Evolutionary conservation across 2,329 filamentous ascomycete genomes (phyloP), one percentile per base, ranked within the genome.

Genomic region (Clonostachys byssicola): DNA sequence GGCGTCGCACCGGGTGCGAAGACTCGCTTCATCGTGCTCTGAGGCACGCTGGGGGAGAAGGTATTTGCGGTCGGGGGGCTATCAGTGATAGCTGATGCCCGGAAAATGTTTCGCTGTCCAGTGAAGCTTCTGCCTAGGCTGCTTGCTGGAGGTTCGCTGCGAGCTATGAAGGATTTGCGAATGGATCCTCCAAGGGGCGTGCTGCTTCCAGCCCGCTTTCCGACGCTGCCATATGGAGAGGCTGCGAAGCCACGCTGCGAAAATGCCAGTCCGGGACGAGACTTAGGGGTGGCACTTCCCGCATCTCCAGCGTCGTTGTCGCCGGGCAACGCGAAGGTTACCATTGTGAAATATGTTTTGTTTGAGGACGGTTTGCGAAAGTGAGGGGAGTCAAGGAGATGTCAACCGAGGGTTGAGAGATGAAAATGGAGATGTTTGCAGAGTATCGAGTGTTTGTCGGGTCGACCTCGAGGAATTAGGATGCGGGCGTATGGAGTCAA

Each of bases 1-100:
- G 74, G 72, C 3, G 74, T 77, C 38, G 63, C 62, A 44, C 66
- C 60, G 45, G 71, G 57, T 52, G 73, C 67, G 52, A 79, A 78
- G 42, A 71, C 68, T 59, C 72, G 74, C 50, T 71, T 77, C 55
- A 69, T 59, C 4, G 72, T 70, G 58, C 65, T 73, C 35, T 65
- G 56, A 4, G 74, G 67, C 35, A 75, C 55, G 49, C 63, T 71
- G 5, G 75, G 72, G 6, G 75, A 72, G 57, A 78, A 78, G 46
- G 65, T 51, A 17, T 55, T 50, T 23, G 56, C 45, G 12, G 60
- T 54, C 36, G 64, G 58, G 14, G 60, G 55, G 48, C 57, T 66
- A 16, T 66, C 62, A 52, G 52, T 54, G 50, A 66, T 60, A 48
- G 63, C 58, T 16, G 70, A 71, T 5, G 67, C 61, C 44, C 67